Base-by-base conservation (phyloP, 163 green algal species). In the Trebouxia gelatinosa region DNA sequence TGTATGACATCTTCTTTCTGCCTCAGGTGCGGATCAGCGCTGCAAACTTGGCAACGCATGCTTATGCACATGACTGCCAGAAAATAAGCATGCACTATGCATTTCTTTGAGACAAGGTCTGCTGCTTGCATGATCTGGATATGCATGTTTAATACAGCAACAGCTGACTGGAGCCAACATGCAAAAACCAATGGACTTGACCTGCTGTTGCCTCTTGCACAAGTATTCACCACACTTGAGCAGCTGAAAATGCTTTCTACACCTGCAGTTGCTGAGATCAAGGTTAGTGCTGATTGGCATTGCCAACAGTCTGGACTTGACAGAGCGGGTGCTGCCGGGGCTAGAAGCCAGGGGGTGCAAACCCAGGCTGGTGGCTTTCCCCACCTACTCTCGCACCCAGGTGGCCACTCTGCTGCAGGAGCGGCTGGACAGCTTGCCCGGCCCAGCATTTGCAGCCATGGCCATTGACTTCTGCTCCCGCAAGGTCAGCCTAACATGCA, bases 231-330 rank as follows among this genome's bases (percentile, higher is more conserved):
- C n/a, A n/a, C n/a, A n/a, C n/a, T n/a, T n/a, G n/a, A n/a, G n/a
- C n/a, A n/a, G n/a, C n/a, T n/a, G n/a, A n/a, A n/a, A n/a, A n/a
- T n/a, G n/a, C n/a, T n/a, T n/a, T n/a, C n/a, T n/a, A n/a, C n/a
- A 17, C n/a, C 23, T 74, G 75, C 80, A 85, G 75, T 35, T 77
- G 46, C 58, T 62, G 50, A 68, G 70, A 23, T 88, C 85, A 7
- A 78, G 85, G 40, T 80, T 93, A 32, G 32, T 93, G 9, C 66
- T 93, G 59, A 39, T 92, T 34, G 87, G 87, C 43, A 88, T 91
- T 50, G 76, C 89, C 39, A 93, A 93, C 76, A 79, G 58, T 51
- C 78, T 92, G 38, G 88, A 92, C 78, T 77, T 92, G 39, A 87
- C 87, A 38, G 85, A 89, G 77, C 81, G 82, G 35, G 21, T 58